A percentile compares a stretch with the other conserved stretches of the same genome.
Conservation (phyloP, 1,284 basidiomycete species). For the Anthracocystis setariae region DNA sequence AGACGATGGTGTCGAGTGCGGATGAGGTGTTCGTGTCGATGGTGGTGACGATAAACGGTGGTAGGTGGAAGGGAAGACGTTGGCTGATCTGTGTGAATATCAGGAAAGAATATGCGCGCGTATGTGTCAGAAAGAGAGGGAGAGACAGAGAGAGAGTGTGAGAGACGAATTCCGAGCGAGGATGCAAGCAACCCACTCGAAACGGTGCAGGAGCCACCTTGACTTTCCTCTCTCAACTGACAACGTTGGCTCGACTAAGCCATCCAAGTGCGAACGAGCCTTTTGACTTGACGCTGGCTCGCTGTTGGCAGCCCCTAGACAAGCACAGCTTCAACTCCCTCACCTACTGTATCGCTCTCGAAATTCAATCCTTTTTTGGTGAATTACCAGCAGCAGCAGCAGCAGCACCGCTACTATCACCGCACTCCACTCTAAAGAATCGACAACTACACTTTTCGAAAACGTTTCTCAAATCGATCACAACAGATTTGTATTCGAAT, state of each 20-base stretch:
- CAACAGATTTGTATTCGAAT: slow-evolving; percentile 15
- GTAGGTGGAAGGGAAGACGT: slow-evolving; percentile 6
- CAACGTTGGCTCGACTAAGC: slow-evolving; percentile 16
- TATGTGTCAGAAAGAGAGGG: no score
- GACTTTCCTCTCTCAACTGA: no score
- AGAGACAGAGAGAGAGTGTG: no score
- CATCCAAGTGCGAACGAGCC: background rate
- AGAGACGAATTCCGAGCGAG: slow-evolving; percentile 12
- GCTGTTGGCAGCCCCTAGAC: slow-evolving; percentile 3
- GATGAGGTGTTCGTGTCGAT: background rate
- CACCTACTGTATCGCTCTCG: no score
- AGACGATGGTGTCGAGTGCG: background rate
- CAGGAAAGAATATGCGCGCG: slow-evolving; percentile 10
- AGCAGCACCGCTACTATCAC: no score
- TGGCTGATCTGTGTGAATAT: background rate
- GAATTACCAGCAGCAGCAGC: background rate
- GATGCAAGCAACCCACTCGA: background rate
- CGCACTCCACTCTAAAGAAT: slow-evolving; percentile 13
- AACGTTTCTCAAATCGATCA: slow-evolving; percentile 24
- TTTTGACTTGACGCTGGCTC: background rate
- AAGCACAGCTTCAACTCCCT: background rate
- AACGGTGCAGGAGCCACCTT: slow-evolving; percentile 33
- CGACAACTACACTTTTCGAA: slow-evolving; percentile 18
- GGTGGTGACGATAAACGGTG: slow-evolving; percentile 15
- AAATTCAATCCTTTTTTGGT: background rate